phyloP scores from a whole-genome alignment of 2,329 filamentous ascomycete species.

The Ascochyta viciae-villosae region DNA sequence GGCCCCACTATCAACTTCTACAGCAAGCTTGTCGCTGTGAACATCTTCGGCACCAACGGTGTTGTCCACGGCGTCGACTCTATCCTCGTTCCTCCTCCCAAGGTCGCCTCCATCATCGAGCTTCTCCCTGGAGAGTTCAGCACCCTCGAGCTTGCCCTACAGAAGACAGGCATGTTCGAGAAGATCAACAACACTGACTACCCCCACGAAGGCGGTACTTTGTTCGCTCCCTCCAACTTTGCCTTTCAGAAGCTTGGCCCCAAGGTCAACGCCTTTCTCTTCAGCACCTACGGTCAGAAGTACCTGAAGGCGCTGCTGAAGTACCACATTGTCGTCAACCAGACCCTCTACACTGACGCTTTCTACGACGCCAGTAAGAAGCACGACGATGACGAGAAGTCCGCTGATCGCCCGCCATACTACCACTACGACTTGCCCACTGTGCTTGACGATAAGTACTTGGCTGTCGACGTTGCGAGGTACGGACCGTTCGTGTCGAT shows the following conservation, averaged over 20 bases:
- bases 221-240: conserved; percentile 81
- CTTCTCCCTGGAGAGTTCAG: conserved; percentile 75
- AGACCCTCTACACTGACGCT: conserved; percentile 83
- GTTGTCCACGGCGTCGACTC: conserved; percentile 79
- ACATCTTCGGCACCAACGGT: conserved; percentile 80
- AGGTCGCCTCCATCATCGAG: conserved; percentile 68
- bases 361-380: conserved; percentile 65
- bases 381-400: conserved; percentile 29
- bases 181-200: conserved; percentile 60
- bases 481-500: conserved; percentile 74
- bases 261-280: conserved; percentile 81
- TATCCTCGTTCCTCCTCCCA: conserved; percentile 78
- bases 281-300: conserved; percentile 74
- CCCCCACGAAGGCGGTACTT: conserved; percentile 68
- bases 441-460: conserved; percentile 67
- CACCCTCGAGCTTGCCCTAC: conserved; percentile 76
- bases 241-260: conserved; percentile 81
- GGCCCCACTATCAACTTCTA: conserved; percentile 81
- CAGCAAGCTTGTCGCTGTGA: conserved; percentile 70
- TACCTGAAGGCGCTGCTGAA: conserved; percentile 80
- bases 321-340: conserved; percentile 78
- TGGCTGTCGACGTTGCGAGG: conserved; percentile 74
- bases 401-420: conserved; percentile 48
- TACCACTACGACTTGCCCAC: conserved; percentile 77
- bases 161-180: conserved; percentile 74